Percentiles rank a stretch among this genome's conserved stretches.
Evolutionary conservation across 495 filamentous ascomycete species (phyloP).

Genomic region (Lentithecium fluviatile): DNA sequence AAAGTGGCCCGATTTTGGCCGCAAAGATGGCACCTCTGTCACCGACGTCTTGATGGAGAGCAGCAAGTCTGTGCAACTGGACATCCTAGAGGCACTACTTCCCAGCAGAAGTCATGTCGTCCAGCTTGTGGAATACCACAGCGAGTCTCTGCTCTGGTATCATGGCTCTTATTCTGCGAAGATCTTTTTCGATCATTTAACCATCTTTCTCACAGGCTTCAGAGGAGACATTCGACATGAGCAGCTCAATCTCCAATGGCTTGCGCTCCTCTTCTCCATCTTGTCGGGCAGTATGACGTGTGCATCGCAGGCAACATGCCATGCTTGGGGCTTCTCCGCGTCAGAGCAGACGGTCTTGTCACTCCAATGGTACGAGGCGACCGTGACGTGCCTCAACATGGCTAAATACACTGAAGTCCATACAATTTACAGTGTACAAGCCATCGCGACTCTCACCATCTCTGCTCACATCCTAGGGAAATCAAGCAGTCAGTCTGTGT

Average conservation of each 20-base stretch:
- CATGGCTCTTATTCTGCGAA: conserved; percentile 11
- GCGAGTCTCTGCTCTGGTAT: conserved; percentile 14
- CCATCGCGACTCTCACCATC: conserved; percentile 21
- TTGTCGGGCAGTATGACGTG: conserved; percentile 16
- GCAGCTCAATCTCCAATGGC: conserved; percentile 20
- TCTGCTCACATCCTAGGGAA: conserved; percentile 9
- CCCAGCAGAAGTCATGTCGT: conserved; percentile 4
- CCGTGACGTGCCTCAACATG: conserved; percentile 10
- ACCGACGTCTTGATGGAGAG: background rate
- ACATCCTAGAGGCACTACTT: conserved; percentile 8
- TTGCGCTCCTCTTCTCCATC: conserved; percentile 16
- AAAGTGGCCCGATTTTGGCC: too few species aligned
- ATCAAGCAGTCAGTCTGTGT: conserved; percentile 4
- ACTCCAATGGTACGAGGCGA: conserved; percentile 9
- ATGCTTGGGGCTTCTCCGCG: conserved; percentile 9
- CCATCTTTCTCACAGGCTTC: conserved; percentile 3
- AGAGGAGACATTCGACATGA: background rate
- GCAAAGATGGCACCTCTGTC: background rate
- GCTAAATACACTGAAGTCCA: conserved; percentile 9
- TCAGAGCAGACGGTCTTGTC: conserved; percentile 9
- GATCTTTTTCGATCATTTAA: conserved; percentile 3
- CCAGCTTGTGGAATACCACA: conserved; percentile 14
- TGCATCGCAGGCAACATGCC: background rate
- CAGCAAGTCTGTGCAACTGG: background rate
- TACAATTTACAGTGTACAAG: conserved; percentile 16